Evolutionary conservation across 352 stramenopile species (phyloP), one percentile per base, ranked within the genome.

Genomic region (Phytopythium helicoides): DNA sequence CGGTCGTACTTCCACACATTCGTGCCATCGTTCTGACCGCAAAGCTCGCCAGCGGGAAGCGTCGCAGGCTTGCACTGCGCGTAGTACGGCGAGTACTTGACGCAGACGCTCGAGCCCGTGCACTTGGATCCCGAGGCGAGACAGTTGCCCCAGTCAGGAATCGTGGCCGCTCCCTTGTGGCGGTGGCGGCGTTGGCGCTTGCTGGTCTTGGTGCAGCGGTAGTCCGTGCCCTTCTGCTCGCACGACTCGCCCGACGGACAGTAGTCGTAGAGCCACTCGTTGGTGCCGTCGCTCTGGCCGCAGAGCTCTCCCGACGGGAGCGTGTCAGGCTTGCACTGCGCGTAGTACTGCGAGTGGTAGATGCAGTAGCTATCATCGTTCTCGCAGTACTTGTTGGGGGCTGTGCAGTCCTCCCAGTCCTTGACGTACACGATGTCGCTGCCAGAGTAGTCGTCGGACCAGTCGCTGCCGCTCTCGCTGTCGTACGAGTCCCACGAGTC

Each of bases 1-100:
- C 54, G 50, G 9, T 64, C 57, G 49, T 74, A 74, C 50, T 55
- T 39, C 65, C 65, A 74, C 25, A 53, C 51, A 3, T 65, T 71
- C 6, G 49, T 62, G 42, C 51, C 61, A 5, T 71, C 58, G 12
- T 65, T 19, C 40, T 74, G 65, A 33, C 65, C 65, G 36, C 65
- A 74, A 26, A 74, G 22, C 39, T 68, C 58, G 12, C 61, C 60
- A 14, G 44, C 21, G 3, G 53, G 45, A 7, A 74, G 61, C 16
- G 50, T 65, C 10, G 38, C 41, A 1, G 65, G 65, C 51, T 71
- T 74, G 61, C 61, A 74, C 45, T 74, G 57, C 9, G 61, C 40
- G 61, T 71, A 71, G 11, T 52, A 52, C 10, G 16, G n/a, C 39
- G 64, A 73, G 60, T 73, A 45, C 10, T 23, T 28, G n/a, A 64